A percentile compares a stretch with the other conserved stretches of the same genome.
Conservation (phyloP, 169 alveolate species). For the Eimeria acervulina region DNA sequence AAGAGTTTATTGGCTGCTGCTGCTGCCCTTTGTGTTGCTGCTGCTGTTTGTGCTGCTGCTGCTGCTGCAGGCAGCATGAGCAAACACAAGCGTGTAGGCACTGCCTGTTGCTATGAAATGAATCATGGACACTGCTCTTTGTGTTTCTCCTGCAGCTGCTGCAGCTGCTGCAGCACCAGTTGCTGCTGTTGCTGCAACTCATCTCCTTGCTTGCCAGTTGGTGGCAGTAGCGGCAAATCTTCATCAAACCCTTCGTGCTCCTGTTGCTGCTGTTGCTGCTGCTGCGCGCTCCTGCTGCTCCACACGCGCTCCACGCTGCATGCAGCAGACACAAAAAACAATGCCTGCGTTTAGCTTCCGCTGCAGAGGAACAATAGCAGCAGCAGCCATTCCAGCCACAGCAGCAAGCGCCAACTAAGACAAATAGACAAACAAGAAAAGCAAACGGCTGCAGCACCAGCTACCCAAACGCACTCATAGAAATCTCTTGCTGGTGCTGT, state of each 20-base stretch:
- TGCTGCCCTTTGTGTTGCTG: not conserved
- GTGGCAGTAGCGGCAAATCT: not conserved
- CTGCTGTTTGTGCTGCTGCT: not conserved
- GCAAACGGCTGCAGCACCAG: conserved; percentile 10
- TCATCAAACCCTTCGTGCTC: not conserved
- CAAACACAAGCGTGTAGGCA: not conserved
- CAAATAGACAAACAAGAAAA: not conserved
- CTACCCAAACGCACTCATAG: conserved; percentile 1
- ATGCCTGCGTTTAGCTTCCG: not conserved
- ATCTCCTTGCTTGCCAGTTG: not conserved
- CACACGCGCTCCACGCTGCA: conserved; percentile 56
- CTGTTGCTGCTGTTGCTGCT: conserved; percentile 40
- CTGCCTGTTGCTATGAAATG: not conserved
- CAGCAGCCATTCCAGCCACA: not conserved
- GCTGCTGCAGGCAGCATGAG: not conserved
- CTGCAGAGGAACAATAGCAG: not conserved
- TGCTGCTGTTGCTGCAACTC: conserved; percentile 67
- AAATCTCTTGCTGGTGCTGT: conserved; percentile 35
- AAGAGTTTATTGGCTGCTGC: not conserved
- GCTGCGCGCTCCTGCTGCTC: conserved; percentile 7
- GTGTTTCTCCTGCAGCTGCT: conserved; percentile 27
- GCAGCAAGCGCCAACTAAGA: not conserved
- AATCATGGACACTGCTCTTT: not conserved
- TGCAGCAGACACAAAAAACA: not conserved
- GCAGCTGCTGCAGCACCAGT: conserved; percentile 45